Evolutionary conservation across 257 asterid species (phyloP), one percentile per base, ranked within the genome.

Genomic region (Petrea volubilis): DNA sequence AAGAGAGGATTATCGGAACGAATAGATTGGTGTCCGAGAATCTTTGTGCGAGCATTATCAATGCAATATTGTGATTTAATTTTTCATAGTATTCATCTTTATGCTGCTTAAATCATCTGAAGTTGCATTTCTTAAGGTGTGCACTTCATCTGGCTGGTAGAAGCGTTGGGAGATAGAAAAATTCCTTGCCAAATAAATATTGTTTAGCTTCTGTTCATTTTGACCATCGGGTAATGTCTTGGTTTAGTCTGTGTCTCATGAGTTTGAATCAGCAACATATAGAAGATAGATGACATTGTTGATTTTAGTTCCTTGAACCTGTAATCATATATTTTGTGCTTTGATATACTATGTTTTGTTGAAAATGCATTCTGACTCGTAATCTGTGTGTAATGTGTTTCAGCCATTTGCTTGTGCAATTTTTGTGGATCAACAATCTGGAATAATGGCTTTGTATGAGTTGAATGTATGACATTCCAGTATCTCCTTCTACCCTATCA

Each of bases 361-460:
- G 17, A 25, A 53, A 57, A 55, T 72, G 59, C 24, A n/a, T 43
- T 47, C 47, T 78, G 49, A 73, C 46, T 18, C 71, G 23, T 59
- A 13, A 3, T 58, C n/a, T n/a, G n/a, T n/a, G n/a, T n/a, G n/a
- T 69, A 55, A 46, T 66, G 70, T 74, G 46, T 65, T 67, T 62
- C 93, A 91, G 97, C 97, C 97, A 60, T 94, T 94, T 86, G 99
- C 96, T 67, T 94, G 91, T 85, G 99, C 97, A n/a, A 91, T 95
- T 28, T 90, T 93, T 78, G 76, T 60, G 76, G 97, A 93, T 81
- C 98, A 91, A 76, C 96, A 83, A 67, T 82, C 99, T 46, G 97
- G 97, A 50, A 60, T 94, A 62, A 68, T 87, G 90, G 97, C 99
- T 28, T 77, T 94, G 77, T 96, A 91, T 66, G 86, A 92, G 4